Conservation (phyloP, 352 stramenopile species). For the Hyaloperonospora brassicae region DNA sequence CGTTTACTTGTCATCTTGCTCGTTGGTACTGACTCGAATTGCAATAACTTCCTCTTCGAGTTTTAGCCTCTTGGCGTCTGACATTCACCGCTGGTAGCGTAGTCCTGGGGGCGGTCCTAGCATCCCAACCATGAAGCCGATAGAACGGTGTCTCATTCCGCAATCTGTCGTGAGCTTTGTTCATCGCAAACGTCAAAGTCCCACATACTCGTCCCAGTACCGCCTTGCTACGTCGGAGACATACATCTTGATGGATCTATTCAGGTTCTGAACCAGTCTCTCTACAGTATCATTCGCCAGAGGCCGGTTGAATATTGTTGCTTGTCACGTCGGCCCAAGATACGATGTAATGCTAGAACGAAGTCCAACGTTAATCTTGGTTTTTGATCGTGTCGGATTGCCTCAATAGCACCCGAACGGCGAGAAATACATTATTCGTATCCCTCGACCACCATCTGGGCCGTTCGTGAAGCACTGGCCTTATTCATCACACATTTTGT, state of each 20-base stretch:
- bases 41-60: neutral
- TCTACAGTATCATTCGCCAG: conserved; percentile 9
- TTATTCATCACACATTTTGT: neutral
- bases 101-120: neutral
- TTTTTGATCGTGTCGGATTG: neutral
- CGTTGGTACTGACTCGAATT: neutral
- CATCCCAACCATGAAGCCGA: conserved; percentile 3
- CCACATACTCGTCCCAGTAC: conserved; percentile 12
- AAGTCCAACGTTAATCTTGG: neutral
- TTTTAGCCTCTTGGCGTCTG: neutral
- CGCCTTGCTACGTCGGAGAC: neutral
- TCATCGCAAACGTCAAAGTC: conserved; percentile 7
- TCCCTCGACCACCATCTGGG: neutral
- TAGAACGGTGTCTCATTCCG: conserved; percentile 2
- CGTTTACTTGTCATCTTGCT: neutral
- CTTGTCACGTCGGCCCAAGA: conserved; percentile 2
- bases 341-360: neutral
- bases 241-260: conserved; percentile 10
- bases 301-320: conserved; percentile 5
- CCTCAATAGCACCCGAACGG: neutral
- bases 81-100: neutral
- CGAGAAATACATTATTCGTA: neutral
- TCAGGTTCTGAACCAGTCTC: conserved; percentile 9
- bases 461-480: neutral
- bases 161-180: conserved; percentile 6